Conservation (phyloP, 306 rosid species). For the Cucumis hystrix region DNA sequence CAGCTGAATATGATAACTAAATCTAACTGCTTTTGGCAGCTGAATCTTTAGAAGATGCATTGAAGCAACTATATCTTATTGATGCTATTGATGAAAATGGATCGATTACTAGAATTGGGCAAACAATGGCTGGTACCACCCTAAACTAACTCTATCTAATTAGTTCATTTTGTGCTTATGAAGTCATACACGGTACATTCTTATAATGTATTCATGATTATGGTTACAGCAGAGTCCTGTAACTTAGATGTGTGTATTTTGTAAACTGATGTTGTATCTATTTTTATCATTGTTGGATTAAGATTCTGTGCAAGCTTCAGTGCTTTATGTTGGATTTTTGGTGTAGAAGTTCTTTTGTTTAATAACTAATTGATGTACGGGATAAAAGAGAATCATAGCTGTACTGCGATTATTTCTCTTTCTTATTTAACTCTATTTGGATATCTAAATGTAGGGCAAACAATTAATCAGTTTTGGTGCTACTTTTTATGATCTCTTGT, state of each 20-base stretch:
- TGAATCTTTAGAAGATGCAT: conserved; percentile 82
- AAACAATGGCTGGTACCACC: conserved; percentile 78
- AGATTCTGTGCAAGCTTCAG: background rate
- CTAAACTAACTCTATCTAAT: background rate
- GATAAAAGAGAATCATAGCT: background rate
- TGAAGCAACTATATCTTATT: conserved; percentile 84
- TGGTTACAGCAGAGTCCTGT: background rate
- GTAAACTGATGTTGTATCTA: background rate
- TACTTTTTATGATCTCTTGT: conserved; percentile 1
- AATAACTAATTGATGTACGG: background rate
- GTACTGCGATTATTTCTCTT: background rate
- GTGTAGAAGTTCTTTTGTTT: background rate
- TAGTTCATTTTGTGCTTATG: background rate
- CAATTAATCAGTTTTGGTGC: background rate
- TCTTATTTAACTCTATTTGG: background rate
- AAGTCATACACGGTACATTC: background rate
- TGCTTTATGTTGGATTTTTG: background rate
- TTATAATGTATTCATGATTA: background rate
- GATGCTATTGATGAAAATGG: conserved; percentile 91
- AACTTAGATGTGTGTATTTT: background rate
- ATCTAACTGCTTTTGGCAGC: conserved; percentile 45
- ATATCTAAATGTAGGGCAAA: background rate
- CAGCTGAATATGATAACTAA: conserved; percentile 7
- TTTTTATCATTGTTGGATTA: background rate
- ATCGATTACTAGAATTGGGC: conserved; percentile 62